Conservation (phyloP, 768 basidiomycete species). For the Trametes cingulata region DNA sequence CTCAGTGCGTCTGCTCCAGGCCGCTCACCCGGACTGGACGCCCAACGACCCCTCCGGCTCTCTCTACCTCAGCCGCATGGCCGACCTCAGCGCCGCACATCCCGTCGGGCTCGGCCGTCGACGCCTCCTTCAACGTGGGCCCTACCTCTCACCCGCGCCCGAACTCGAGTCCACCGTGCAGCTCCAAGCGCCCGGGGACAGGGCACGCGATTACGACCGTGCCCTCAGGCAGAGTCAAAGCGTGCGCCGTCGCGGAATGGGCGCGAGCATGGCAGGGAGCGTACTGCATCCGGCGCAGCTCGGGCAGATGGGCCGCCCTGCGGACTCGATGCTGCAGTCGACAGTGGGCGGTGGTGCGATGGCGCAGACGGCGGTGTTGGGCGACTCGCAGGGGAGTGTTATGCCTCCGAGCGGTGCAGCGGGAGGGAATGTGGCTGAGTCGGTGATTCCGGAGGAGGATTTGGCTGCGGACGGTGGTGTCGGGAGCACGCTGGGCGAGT, state of each 20-base stretch:
- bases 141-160: neutral
- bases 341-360: conserved; percentile 45
- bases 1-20: conserved; percentile 40
- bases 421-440: conserved; percentile 15
- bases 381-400: conserved; percentile 68
- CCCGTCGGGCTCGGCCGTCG: conserved; percentile 27
- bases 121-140: conserved; percentile 18
- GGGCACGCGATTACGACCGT: conserved; percentile 73
- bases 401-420: conserved; percentile 1
- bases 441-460: conserved; percentile 46
- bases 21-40: conserved; percentile 94
- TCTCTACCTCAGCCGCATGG: conserved; percentile 84
- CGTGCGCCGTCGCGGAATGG: conserved; percentile 32
- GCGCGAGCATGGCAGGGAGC: conserved; percentile 34
- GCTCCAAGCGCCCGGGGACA: conserved; percentile 38
- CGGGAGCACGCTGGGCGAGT: conserved; percentile 63
- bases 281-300: conserved; percentile 38
- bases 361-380: conserved; percentile 72
- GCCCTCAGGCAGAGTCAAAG: conserved; percentile 71
- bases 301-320: neutral
- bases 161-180: conserved; percentile 26
- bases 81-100: conserved; percentile 59
- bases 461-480: conserved; percentile 54
- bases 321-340: conserved; percentile 44
- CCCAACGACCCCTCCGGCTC: conserved; percentile 90